Evolutionary conservation across 495 filamentous ascomycete genomes (phyloP).

Genomic region (Daldinia loculata): DNA sequence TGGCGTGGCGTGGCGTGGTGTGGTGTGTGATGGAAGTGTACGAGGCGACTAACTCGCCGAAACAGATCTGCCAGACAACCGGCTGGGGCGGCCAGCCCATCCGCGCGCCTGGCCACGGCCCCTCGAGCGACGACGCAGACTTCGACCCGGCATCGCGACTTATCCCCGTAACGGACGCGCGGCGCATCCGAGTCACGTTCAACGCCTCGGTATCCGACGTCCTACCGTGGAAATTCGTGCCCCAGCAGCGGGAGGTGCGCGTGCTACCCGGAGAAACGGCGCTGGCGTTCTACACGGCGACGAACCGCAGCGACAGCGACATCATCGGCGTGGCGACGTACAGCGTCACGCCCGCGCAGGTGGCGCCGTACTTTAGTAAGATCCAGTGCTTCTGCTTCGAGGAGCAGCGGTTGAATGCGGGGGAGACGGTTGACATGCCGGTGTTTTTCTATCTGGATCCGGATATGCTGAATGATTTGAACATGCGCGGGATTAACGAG

Average conservation of each 20-base stretch:
- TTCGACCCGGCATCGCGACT: constrained; percentile 76
- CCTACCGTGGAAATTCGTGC: constrained; percentile 95
- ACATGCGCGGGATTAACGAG: constrained; percentile 92
- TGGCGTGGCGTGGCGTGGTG: too few species aligned
- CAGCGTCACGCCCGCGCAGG: constrained; percentile 93
- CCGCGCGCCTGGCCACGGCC: constrained; percentile 74
- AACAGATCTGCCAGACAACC: constrained; percentile 92
- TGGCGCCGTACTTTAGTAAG: constrained; percentile 98
- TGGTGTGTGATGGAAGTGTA: too few species aligned
- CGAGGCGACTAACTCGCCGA: too few species aligned
- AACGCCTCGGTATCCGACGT: constrained; percentile 93
- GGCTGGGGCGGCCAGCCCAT: constrained; percentile 96
- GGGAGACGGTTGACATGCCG: constrained; percentile 99
- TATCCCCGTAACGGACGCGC: constrained; percentile 78
- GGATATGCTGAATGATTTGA: constrained; percentile 88
- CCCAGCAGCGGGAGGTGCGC: constrained; percentile 95
- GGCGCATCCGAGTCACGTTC: constrained; percentile 95
- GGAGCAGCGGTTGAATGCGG: constrained; percentile 88
- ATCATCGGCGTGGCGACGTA: constrained; percentile 99
- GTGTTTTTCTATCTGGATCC: constrained; percentile 99
- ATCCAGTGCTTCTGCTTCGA: constrained; percentile 99
- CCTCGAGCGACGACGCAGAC: constrained; percentile 54
- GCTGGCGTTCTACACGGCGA: constrained; percentile 96
- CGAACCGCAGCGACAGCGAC: constrained; percentile 85
- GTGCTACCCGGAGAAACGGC: constrained; percentile 97